Base-by-base conservation (phyloP, 371 early-diverging fungal genomes). In the Smittium mucronatum region DNA sequence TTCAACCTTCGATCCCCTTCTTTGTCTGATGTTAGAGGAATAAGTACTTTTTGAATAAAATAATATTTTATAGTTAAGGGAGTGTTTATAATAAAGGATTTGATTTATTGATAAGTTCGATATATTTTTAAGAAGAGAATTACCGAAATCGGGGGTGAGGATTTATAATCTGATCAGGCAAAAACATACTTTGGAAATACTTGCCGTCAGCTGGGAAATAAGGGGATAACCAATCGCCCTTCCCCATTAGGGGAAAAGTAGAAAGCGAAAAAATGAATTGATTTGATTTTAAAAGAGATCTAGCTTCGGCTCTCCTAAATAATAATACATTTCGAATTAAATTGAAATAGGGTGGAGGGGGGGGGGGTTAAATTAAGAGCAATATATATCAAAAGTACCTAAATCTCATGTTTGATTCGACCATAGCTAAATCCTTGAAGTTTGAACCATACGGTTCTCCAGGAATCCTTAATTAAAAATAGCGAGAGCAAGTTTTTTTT, bases 101-200 rank as follows among this genome's bases (percentile, higher is more conserved):
- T n/a, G n/a, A n/a, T n/a, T n/a, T n/a, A n/a, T n/a, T n/a, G n/a
- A n/a, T n/a, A n/a, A n/a, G n/a, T n/a, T n/a, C n/a, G n/a, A n/a
- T n/a, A n/a, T n/a, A n/a, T n/a, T n/a, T n/a, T n/a, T 11, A 47
- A 47, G 21, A 47, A 5, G 47, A 36, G 36, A 81, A 82, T 80
- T 82, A 91, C 90, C 58, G 89, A 81, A 97, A 98, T 34, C 98
- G 85, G 1, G 93, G 93, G 75, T 98, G 98, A 2, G 93, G 92
- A 74, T 92, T 93, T 71, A 97, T 97, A 34, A 91, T 89, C 65
- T 92, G 88, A 77, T 96, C 94, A 1, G 97, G 95, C 25, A 96
- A 85, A 82, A 97, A 96, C 70, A 97, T 72, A 80, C 90, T 91
- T 72, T 87, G 86, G 61, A 87, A 84, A 25, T 86, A 86, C 67